Base-by-base conservation (phyloP, 1,284 basidiomycete species). In the Cryptococcus jaspeensis region DNA sequence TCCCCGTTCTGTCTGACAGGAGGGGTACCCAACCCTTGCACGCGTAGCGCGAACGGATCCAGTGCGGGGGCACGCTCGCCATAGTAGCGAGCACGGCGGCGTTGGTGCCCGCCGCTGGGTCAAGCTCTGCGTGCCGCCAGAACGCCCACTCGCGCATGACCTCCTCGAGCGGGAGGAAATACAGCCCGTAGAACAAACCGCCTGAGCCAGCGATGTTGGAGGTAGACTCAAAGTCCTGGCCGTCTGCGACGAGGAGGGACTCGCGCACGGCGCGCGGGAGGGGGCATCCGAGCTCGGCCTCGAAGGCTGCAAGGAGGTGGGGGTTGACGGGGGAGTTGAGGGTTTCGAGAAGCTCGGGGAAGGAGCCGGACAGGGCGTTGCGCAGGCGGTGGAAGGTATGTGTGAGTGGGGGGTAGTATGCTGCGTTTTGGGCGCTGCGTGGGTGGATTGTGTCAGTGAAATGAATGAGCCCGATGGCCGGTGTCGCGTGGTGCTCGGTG, bases 1-100 rank as follows among this genome's bases (percentile, higher is more conserved):
- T 99, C 25, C 95, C 96, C 18, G 86, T 87, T 64, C 90, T 89
- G 79, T 99, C 95, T 41, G 87, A 87, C 55, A 97, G 84, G 60
- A 99, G 87, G 13, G 95, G 95, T 66, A 99, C 85, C 95, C 95
- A 99, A 16, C 94, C 95, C 53, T 90, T 84, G 73, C 90, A 89
- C 23, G 93, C 93, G 79, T 99, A 99, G 59, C 88, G 86, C 64
- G 82, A 83, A 70, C 90, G 86, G 64, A 98, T 86, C 90, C 92
- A 99, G n/a, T 85, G 84, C 8, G 88, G 85, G 0, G 95, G 96
- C 66, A 96, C 87, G 39, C 89, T 90, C 56, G 85, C 85, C 95
- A 98, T 97, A 28, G 84, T 80, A 51, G 86, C 83, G 32, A 84
- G 81, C 52, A 95, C 81, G 13, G 80, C 81, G 8, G 80, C 73